Conservation (phyloP, 73 alveolate species). For the Paramecium primaurelia region DNA sequence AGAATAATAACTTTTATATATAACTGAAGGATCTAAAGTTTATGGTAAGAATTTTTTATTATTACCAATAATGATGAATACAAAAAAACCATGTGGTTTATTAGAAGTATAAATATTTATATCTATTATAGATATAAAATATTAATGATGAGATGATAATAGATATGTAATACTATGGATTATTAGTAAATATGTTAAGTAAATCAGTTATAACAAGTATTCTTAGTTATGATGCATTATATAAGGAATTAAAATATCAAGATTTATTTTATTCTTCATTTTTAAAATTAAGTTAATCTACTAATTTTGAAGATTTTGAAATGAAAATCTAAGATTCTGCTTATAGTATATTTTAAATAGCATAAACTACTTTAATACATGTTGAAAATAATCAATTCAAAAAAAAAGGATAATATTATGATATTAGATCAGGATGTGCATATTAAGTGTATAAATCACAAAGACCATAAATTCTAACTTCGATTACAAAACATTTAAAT, state of each 20-base stretch:
- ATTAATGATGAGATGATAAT: background rate
- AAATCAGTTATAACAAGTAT: background rate
- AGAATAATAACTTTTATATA: background rate
- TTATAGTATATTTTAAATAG: background rate
- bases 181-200: conserved; percentile 28
- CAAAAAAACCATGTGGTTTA: background rate
- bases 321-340: background rate
- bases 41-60: background rate
- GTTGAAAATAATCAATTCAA: background rate
- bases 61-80: conserved; percentile 19
- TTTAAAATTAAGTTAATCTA: background rate
- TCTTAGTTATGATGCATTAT: background rate
- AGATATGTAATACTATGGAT: conserved; percentile 6
- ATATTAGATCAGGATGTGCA: background rate
- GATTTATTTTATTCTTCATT: background rate
- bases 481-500: background rate
- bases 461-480: background rate
- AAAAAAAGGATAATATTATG: background rate
- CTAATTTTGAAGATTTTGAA: background rate
- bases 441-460: background rate
- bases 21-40: background rate
- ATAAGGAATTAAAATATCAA: background rate
- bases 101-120: background rate
- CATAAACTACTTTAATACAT: background rate
- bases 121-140: background rate